Conservation (phyloP, 2,329 filamentous ascomycete genomes). For the Alternaria novae-zelandiae region DNA sequence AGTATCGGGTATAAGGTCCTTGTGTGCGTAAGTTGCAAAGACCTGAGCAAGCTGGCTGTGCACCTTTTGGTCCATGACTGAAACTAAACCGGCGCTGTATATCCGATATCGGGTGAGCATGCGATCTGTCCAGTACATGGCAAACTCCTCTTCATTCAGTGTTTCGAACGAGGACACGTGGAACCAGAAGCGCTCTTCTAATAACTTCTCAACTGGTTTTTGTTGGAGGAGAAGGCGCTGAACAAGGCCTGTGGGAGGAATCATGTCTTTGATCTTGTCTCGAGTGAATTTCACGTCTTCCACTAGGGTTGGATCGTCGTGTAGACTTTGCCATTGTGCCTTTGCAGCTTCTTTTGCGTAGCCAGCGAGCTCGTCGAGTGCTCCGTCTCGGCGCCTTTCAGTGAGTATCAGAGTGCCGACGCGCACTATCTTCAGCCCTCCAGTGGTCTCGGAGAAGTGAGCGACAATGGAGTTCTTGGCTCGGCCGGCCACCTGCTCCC, state of each 20-base stretch:
- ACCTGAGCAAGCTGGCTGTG: conserved; percentile 43
- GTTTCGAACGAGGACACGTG: conserved; percentile 35
- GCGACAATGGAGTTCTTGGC: conserved; percentile 19
- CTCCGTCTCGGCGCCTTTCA: conserved; percentile 5
- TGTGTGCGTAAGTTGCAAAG: conserved; percentile 35
- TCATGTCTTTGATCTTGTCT: conserved; percentile 17
- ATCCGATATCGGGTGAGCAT: conserved; percentile 31
- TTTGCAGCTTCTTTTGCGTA: conserved; percentile 27
- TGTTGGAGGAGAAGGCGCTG: conserved; percentile 24
- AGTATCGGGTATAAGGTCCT: conserved; percentile 44
- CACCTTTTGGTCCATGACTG: conserved; percentile 39
- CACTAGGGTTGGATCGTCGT: conserved; percentile 16
- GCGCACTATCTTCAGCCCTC: conserved; percentile 5
- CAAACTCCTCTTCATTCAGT: conserved; percentile 37
- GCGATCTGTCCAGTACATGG: conserved; percentile 42
- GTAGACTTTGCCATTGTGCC: conserved; percentile 32
- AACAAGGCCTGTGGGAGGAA: conserved; percentile 13
- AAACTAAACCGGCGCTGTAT: conserved; percentile 33
- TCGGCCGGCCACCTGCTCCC: conserved; percentile 9
- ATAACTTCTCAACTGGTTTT: conserved; percentile 22
- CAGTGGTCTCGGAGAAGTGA: background rate
- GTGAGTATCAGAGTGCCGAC: conserved; percentile 30
- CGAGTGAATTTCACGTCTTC: conserved; percentile 32
- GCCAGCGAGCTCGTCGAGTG: conserved; percentile 20
- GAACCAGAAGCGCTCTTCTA: conserved; percentile 34